Percentiles rank a stretch among this genome's conserved stretches.
phyloP scores from a whole-genome alignment of 139 green algal species.

The Coelastrella sp. region DNA sequence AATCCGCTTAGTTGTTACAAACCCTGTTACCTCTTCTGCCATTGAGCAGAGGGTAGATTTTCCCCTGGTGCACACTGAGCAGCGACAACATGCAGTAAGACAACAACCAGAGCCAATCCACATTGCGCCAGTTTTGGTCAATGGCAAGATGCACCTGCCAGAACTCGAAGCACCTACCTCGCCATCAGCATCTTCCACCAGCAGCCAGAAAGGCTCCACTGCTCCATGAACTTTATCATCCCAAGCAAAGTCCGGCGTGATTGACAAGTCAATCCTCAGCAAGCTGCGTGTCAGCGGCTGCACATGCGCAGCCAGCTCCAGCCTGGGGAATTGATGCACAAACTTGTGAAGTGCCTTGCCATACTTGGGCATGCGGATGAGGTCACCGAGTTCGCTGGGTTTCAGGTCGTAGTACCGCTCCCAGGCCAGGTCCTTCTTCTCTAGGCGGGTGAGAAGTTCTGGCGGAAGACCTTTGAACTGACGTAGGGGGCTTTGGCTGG shows the following conservation, averaged over 20 bases:
- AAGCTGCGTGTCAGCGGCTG: constrained; percentile 96
- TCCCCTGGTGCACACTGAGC: no score
- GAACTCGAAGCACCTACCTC: constrained; percentile 58
- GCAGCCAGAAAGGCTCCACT: constrained; percentile 97
- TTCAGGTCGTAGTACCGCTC: constrained; percentile 98
- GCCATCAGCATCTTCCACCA: constrained; percentile 93
- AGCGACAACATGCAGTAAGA: no score
- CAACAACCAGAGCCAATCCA: no score
- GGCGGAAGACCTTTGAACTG: constrained; percentile 90
- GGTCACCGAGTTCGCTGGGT: constrained; percentile 91
- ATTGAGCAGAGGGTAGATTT: no score
- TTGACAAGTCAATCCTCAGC: constrained; percentile 96
- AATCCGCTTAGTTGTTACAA: no score
- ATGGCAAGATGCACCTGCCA: no score
- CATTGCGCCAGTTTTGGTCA: no score
- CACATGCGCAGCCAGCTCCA: constrained; percentile 95
- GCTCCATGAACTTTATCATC: constrained; percentile 91
- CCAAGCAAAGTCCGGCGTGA: constrained; percentile 99
- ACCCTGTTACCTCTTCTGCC: no score
- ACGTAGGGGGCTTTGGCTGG: constrained; percentile 90
- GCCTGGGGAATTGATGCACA: constrained; percentile 95
- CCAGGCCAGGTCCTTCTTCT: constrained; percentile 90
- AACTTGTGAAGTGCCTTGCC: constrained; percentile 96
- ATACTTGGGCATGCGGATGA: constrained; percentile 96
- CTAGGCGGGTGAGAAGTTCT: constrained; percentile 53